Base-by-base conservation (phyloP, 2,329 filamentous ascomycete genomes). In the Zopfia rhizophila region DNA sequence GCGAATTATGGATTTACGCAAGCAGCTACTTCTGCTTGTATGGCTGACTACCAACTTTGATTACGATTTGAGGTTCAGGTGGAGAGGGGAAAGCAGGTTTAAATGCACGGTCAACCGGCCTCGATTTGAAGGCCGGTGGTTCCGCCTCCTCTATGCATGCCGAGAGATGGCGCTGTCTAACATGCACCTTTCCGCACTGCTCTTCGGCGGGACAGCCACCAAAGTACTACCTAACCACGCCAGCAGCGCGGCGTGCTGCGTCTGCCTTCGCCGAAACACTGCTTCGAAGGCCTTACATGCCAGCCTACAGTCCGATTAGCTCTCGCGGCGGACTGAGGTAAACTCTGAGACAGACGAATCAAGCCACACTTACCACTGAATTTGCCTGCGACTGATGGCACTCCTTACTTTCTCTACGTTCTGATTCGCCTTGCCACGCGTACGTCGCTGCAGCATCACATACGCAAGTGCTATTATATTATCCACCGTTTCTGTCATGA, bases 241-340 rank as follows among this genome's bases (percentile, higher is more conserved):
- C 45, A 97, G 70, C 11, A 92, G 79, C 21, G 72, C 72, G 4
- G 63, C 63, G 69, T 91, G 90, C 42, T 78, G 81, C 23, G 87
- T 86, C 77, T 96, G 91, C 68, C 88, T 90, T 57, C 78, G 81
- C 35, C 71, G 68, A 59, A 97, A 77, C 19, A 94, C 85, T 38
- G 78, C 74, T 32, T 76, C 69, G 61, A 96, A 96, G 4, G 91
- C 90, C 19, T 78, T 77, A 38, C 85, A 84, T 0, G 85, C 87
- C 48, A 93, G 75, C 77, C 86, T 89, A 51, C 56, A 52, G 48
- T 51, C 58, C 42, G 48, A 48, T 61, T 56, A 51, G 51, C 52
- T 43, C 12, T 8, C 12, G 29, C 44, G 46, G 43, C 48, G 14
- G 18, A 38, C 25, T 22, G 45, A 27, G 18, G 17, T 23, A n/a